Conservation (phyloP, 768 basidiomycete genomes). For the Lactarius hatsudake region DNA sequence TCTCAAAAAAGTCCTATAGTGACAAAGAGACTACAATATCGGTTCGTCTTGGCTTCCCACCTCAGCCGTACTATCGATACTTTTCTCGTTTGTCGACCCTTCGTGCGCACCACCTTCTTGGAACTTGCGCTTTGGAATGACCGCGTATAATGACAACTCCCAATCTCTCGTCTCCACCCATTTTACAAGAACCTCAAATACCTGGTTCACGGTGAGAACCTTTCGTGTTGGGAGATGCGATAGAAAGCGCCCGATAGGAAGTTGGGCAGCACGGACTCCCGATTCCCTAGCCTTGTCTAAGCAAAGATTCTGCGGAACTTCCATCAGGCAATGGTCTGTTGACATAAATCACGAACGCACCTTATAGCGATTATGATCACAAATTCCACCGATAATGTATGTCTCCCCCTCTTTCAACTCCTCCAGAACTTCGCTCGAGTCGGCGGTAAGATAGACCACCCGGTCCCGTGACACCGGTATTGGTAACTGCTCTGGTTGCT, state of each 20-base stretch:
- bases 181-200: constrained; percentile 84
- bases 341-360: constrained; percentile 36
- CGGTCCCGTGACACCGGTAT: constrained; percentile 35
- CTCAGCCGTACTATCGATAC: not conserved
- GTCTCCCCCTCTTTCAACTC: constrained; percentile 80
- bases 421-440: constrained; percentile 82
- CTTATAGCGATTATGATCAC: constrained; percentile 96
- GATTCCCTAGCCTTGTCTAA: constrained; percentile 76
- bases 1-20: constrained; percentile 57
- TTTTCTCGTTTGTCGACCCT: constrained; percentile 10
- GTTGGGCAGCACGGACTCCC: constrained; percentile 77
- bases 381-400: constrained; percentile 94
- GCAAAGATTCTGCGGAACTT: constrained; percentile 68
- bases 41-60: constrained; percentile 1
- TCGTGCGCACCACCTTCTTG: constrained; percentile 41
- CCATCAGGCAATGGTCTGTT: not conserved
- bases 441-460: constrained; percentile 92
- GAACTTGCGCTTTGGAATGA: constrained; percentile 92
- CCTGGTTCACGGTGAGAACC: constrained; percentile 95
- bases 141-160: constrained; percentile 82
- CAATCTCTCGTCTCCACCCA: constrained; percentile 88
- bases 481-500: constrained; percentile 9
- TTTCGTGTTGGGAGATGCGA: constrained; percentile 84
- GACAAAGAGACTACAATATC: not conserved
- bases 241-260: constrained; percentile 93